Evolutionary conservation across 768 basidiomycete species (phyloP).

Genomic region (Lepiota venenata): DNA sequence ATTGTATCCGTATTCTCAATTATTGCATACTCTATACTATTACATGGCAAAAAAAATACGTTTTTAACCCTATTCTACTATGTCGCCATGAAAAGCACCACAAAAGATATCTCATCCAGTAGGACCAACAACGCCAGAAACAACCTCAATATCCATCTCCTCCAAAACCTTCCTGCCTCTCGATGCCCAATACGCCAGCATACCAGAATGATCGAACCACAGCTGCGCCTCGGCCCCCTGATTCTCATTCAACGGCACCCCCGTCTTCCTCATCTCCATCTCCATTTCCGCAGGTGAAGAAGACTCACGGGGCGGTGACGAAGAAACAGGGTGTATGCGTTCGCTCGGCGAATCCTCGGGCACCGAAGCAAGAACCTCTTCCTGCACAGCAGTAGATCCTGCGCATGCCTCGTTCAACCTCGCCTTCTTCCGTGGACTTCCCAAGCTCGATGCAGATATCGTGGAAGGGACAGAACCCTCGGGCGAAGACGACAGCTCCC

Average conservation of each 20-base stretch:
- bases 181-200: slow-evolving; percentile 47
- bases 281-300: background rate
- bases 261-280: slow-evolving; percentile 10
- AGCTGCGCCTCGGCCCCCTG: slow-evolving; percentile 11
- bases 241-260: slow-evolving; percentile 1
- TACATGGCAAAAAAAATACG: no score
- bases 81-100: background rate
- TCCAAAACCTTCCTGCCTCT: slow-evolving; percentile 48
- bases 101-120: background rate
- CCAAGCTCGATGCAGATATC: background rate
- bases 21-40: no score
- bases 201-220: slow-evolving; percentile 53
- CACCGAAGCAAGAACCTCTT: background rate
- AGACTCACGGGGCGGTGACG: background rate
- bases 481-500: background rate
- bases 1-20: no score
- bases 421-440: slow-evolving; percentile 10
- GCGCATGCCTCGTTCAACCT: slow-evolving; percentile 3
- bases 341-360: background rate
- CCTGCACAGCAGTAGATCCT: background rate
- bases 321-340: background rate
- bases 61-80: background rate
- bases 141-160: slow-evolving; percentile 42
- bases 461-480: background rate
- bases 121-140: slow-evolving; percentile 35